A percentile compares a stretch with the other conserved stretches of the same genome.
These are phyloP conservation scores for Debaryomyces fabryi DNA, from an alignment of 1,139 yeast species.

Conservation along the genomic window DNA sequence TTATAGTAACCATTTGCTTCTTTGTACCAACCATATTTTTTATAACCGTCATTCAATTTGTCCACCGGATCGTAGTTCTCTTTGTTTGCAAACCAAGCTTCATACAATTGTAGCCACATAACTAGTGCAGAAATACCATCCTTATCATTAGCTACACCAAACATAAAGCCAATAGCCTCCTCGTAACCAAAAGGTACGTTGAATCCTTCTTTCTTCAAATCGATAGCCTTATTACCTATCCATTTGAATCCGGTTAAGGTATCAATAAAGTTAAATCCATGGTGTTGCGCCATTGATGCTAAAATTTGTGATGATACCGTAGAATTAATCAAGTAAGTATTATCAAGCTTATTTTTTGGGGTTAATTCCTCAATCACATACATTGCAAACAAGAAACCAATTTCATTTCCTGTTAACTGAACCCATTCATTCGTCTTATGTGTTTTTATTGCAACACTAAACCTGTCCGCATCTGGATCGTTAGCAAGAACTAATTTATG, in stretches of 20 bases:
- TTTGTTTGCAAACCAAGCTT: constrained; percentile 46
- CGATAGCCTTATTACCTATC: constrained; percentile 91
- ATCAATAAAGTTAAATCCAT: constrained; percentile 69
- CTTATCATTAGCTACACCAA: constrained; percentile 82
- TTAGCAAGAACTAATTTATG: constrained; percentile 73
- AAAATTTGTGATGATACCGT: constrained; percentile 90
- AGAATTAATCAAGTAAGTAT: constrained; percentile 74
- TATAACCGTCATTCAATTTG: constrained; percentile 60
- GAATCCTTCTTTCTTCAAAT: constrained; percentile 63
- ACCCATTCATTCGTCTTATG: constrained; percentile 52
- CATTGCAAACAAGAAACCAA: constrained; percentile 83
- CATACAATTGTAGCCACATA: constrained; percentile 75
- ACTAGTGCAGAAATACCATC: constrained; percentile 87
- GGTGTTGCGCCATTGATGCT: constrained; percentile 62
- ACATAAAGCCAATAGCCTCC: constrained; percentile 97
- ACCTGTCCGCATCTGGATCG: constrained; percentile 97
- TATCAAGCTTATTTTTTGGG: constrained; percentile 26
- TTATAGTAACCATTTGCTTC: constrained; percentile 87
- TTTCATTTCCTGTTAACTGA: constrained; percentile 89
- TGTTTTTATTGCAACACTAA: constrained; percentile 68
- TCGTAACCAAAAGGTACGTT: constrained; percentile 88
- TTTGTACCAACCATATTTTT: constrained; percentile 75
- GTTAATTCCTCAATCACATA: constrained; percentile 49
- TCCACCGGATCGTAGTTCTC: constrained; percentile 37
- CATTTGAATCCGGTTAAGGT: constrained; percentile 96